Evolutionary conservation across 2,329 filamentous ascomycete species (phyloP).

Genomic region (Dryadomyces quercus-mongolicae): DNA sequence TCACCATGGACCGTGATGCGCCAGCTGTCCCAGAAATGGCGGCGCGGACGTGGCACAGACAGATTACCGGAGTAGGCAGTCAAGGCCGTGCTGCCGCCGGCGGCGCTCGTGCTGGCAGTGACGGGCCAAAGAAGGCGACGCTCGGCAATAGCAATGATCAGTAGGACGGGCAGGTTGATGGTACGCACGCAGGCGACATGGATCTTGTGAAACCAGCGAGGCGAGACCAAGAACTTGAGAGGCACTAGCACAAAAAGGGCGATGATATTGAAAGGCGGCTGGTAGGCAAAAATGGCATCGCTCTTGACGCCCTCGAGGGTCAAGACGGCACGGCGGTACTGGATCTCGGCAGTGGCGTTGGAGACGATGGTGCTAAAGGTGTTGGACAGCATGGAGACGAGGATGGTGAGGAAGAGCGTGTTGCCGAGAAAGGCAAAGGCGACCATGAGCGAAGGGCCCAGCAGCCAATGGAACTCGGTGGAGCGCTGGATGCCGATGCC

Average conservation of each 20-base stretch:
- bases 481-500: conserved; percentile 51
- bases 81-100: no score
- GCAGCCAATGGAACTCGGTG: conserved; percentile 63
- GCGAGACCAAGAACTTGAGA: conserved; percentile 64
- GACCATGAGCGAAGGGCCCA: conserved; percentile 71
- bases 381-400: conserved; percentile 77
- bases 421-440: conserved; percentile 78
- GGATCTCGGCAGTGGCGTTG: conserved; percentile 72
- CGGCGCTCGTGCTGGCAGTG: conserved; percentile 14
- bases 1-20: conserved; percentile 60
- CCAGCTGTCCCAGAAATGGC: conserved; percentile 53
- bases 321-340: conserved; percentile 68
- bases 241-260: conserved; percentile 64
- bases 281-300: conserved; percentile 72
- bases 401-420: conserved; percentile 77
- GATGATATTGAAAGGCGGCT: conserved; percentile 72
- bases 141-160: conserved; percentile 60
- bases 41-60: conserved; percentile 1
- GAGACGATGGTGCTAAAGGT: conserved; percentile 68
- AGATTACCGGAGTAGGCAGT: background rate
- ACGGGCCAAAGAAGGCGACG: conserved; percentile 52
- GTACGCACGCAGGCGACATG: conserved; percentile 65
- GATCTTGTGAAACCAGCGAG: conserved; percentile 83
- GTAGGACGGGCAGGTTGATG: conserved; percentile 63
- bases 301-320: conserved; percentile 80